Evolutionary conservation across 495 filamentous ascomycete species (phyloP).

Genomic region (Trichoderma parareesei): DNA sequence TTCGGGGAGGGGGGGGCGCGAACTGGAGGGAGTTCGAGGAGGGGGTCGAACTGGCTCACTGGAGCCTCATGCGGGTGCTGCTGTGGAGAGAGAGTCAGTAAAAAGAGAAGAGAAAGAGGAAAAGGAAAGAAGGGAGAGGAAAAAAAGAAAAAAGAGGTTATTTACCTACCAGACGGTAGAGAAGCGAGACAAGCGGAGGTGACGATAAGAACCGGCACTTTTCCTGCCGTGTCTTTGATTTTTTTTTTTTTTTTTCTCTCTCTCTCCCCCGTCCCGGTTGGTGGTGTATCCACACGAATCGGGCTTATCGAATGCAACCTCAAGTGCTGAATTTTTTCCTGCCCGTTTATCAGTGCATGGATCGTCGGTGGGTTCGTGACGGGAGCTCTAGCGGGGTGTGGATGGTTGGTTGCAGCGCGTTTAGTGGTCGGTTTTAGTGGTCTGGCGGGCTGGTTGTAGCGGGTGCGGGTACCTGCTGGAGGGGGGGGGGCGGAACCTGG

Average conservation of each 20-base stretch:
- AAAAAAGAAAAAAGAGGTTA: background rate
- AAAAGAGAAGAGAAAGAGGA: background rate
- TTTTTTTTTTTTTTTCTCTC: background rate
- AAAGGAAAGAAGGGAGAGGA: background rate
- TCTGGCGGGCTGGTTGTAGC: background rate
- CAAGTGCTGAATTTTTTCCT: slow-evolving; percentile 2
- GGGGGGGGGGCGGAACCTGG: background rate
- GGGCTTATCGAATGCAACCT: background rate
- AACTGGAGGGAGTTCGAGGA: background rate
- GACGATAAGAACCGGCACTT: background rate
- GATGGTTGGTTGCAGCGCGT: too few relatives aligned
- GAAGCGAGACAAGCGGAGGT: background rate
- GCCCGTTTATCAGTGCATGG: background rate
- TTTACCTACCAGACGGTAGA: background rate
- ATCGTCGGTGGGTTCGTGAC: too few relatives aligned
- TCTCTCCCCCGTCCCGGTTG: background rate
- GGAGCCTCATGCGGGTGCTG: slow-evolving; percentile 6
- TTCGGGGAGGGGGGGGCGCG: background rate
- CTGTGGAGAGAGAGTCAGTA: background rate
- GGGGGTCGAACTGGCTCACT: background rate
- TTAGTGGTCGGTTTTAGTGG: too few relatives aligned
- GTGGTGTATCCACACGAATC: background rate
- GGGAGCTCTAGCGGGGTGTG: too few relatives aligned
- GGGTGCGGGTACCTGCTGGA: slow-evolving; percentile 1
- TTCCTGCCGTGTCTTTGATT: background rate